Evolutionary conservation across 257 asterid genomes (phyloP).

Genomic region (Solanum gandarillasii): DNA sequence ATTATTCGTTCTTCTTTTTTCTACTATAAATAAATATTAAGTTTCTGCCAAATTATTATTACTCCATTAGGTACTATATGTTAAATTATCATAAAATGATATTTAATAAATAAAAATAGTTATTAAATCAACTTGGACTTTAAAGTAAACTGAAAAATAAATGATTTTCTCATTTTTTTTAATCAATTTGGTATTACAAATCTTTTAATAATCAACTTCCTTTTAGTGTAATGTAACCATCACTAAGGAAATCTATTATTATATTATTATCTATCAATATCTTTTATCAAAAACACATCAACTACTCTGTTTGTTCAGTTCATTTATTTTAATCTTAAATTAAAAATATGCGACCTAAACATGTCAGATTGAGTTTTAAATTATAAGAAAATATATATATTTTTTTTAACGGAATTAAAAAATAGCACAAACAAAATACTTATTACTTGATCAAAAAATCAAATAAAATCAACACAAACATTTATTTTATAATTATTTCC

Average conservation of each 20-base stretch:
- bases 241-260: background rate
- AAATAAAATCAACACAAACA: background rate
- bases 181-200: background rate
- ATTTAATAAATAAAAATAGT: background rate
- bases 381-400: too few species aligned
- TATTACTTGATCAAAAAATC: background rate
- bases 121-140: background rate
- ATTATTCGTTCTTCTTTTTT: background rate
- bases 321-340: background rate
- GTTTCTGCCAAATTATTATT: background rate
- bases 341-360: fast-evolving
- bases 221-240: background rate
- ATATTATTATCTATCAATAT: background rate
- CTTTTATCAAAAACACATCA: background rate
- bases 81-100: background rate
- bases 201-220: background rate
- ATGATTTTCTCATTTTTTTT: background rate
- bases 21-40: too few species aligned
- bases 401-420: background rate
- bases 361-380: background rate
- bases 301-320: fast-evolving
- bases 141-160: background rate
- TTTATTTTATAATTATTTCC: background rate
- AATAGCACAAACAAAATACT: background rate
- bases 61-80: background rate